Conservation (phyloP, 306 rosid genomes). For the Psophocarpus tetragonolobus region DNA sequence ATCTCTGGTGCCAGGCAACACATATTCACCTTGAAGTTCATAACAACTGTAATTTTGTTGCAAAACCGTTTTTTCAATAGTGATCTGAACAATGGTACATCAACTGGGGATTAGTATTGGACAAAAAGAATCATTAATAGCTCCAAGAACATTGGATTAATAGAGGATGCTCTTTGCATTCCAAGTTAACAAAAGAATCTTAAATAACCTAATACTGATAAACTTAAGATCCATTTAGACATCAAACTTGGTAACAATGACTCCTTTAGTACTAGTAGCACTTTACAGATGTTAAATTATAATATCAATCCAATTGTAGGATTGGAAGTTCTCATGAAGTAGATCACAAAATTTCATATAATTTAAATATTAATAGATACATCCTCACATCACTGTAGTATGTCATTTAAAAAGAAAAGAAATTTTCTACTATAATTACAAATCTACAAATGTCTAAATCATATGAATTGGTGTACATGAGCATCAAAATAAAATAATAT, state of each 20-base stretch:
- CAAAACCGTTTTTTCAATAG: constrained; percentile 89
- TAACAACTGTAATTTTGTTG: constrained; percentile 87
- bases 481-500: not conserved
- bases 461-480: not conserved
- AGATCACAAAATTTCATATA: not conserved
- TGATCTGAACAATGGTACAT: constrained; percentile 61
- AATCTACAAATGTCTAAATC: not conserved
- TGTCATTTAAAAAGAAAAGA: not conserved
- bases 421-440: not conserved
- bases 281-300: not conserved
- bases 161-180: not conserved
- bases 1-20: constrained; percentile 86
- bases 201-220: not conserved
- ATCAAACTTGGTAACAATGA: not conserved
- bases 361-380: not conserved
- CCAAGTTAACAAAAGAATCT: not conserved
- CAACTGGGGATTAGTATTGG: constrained; percentile 25
- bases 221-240: not conserved
- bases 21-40: constrained; percentile 98
- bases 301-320: not conserved
- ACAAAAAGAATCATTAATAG: constrained; percentile 12
- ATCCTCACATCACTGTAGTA: not conserved
- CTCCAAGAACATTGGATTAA: constrained; percentile 1
- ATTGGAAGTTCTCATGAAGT: not conserved
- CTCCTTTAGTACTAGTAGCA: not conserved